Evolutionary conservation across 352 stramenopile species (phyloP).

Genomic region (Phytopythium montanum): DNA sequence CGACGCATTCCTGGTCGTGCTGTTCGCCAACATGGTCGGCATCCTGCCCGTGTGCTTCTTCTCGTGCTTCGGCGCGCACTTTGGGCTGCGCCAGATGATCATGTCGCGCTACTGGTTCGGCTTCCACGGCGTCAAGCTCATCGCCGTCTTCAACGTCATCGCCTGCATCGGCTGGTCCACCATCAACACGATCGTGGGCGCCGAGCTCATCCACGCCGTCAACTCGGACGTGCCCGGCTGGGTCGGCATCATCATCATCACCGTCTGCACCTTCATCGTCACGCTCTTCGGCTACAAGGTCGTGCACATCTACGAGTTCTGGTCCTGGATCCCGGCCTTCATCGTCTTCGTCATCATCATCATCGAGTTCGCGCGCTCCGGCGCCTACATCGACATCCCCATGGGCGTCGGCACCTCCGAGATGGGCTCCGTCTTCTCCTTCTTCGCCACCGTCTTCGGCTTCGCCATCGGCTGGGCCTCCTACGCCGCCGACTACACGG

Average conservation of each 20-base stretch:
- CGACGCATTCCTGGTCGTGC: constrained; percentile 37
- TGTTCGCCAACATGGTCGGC: constrained; percentile 40
- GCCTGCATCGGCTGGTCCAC: constrained; percentile 39
- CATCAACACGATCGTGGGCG: constrained; percentile 47
- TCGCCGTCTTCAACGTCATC: constrained; percentile 42
- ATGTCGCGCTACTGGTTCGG: constrained; percentile 47
- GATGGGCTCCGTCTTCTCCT: constrained; percentile 30
- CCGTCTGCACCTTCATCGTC: constrained; percentile 34
- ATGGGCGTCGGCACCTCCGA: constrained; percentile 33
- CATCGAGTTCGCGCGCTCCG: constrained; percentile 31
- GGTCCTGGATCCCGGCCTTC: constrained; percentile 40
- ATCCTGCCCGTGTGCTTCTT: constrained; percentile 43
- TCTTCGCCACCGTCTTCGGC: constrained; percentile 29
- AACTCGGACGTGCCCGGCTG: constrained; percentile 39
- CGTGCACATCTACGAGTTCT: constrained; percentile 50
- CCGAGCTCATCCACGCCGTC: constrained; percentile 43
- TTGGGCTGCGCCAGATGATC: constrained; percentile 47
- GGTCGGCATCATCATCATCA: constrained; percentile 45
- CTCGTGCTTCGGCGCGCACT: constrained; percentile 36
- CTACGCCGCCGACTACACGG: constrained; percentile 41
- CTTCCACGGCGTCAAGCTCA: constrained; percentile 38
- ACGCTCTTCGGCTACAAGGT: constrained; percentile 49
- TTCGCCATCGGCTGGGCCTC: constrained; percentile 37
- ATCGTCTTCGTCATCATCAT: constrained; percentile 48
- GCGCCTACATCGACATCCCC: constrained; percentile 40